Percentiles rank a stretch among this genome's conserved stretches.
Conservation (phyloP, 768 basidiomycete species). For the Ephemerocybe angulata region DNA sequence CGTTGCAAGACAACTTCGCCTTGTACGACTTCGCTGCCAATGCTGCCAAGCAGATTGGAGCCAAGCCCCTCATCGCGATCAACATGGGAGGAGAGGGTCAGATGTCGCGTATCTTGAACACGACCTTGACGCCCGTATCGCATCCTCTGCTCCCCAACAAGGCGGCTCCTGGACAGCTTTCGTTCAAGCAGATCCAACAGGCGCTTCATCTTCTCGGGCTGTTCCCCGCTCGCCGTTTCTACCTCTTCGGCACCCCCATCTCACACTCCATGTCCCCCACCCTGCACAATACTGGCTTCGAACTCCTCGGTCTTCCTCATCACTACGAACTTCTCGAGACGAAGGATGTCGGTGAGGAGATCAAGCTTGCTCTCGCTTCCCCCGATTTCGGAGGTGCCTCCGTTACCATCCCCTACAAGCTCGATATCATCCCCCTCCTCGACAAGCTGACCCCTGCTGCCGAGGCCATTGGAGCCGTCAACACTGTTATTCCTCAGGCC, state of each 20-base stretch:
- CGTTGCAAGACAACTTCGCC: slow-evolving; percentile 72
- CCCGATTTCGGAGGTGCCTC: slow-evolving; percentile 91
- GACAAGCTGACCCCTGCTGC: slow-evolving; percentile 80
- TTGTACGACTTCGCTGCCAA: slow-evolving; percentile 68
- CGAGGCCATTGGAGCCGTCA: slow-evolving; percentile 87
- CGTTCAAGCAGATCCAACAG: slow-evolving; percentile 80
- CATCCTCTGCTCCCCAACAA: slow-evolving; percentile 82
- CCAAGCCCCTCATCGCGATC: slow-evolving; percentile 89
- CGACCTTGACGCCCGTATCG: slow-evolving; percentile 84
- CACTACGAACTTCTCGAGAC: slow-evolving; percentile 79
- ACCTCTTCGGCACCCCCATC: slow-evolving; percentile 89
- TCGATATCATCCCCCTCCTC: slow-evolving; percentile 82
- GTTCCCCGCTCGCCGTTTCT: slow-evolving; percentile 70
- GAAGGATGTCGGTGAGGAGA: slow-evolving; percentile 54
- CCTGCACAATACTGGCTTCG: slow-evolving; percentile 87
- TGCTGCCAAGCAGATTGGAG: slow-evolving; percentile 33
- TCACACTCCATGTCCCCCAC: slow-evolving; percentile 87
- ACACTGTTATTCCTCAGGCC: slow-evolving; percentile 71
- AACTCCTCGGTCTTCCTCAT: slow-evolving; percentile 79
- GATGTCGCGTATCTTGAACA: slow-evolving; percentile 84
- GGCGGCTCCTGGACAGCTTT: slow-evolving; percentile 92
- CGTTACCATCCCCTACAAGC: slow-evolving; percentile 94
- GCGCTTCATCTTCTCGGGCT: slow-evolving; percentile 80
- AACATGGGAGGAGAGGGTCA: slow-evolving; percentile 92
- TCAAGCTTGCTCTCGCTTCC: slow-evolving; percentile 57